These are phyloP conservation scores for Phytopythium chamaehyphon DNA, from an alignment of 352 stramenopile species.

Conservation along the genomic window DNA sequence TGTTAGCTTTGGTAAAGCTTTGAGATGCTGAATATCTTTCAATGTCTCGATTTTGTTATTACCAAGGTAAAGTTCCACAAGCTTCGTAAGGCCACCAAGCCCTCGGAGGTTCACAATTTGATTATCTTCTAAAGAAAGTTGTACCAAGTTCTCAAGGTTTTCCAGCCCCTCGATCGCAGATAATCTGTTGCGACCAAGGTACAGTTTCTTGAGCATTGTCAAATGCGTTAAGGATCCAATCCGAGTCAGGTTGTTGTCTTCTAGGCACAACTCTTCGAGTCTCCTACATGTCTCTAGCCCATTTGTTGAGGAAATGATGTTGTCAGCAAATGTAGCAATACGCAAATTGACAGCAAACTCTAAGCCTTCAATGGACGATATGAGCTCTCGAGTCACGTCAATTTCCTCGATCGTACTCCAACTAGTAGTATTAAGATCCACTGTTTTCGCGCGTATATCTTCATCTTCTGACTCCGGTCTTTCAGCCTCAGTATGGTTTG, in stretches of 20 bases:
- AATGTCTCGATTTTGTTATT: conserved; percentile 80
- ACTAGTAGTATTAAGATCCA: conserved; percentile 8
- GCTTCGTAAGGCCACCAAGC: conserved; percentile 46
- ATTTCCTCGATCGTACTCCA: conserved; percentile 68
- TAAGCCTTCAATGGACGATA: conserved; percentile 53
- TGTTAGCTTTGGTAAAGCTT: conserved; percentile 76
- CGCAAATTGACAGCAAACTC: conserved; percentile 51
- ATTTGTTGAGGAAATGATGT: conserved; percentile 56
- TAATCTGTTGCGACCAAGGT: conserved; percentile 79
- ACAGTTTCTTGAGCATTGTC: conserved; percentile 60
- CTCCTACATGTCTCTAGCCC: conserved; percentile 45
- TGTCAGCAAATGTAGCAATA: conserved; percentile 61
- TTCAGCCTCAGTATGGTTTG: neutral
- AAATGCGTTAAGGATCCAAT: conserved; percentile 66
- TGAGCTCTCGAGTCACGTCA: conserved; percentile 51
- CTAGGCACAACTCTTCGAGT: conserved; percentile 73
- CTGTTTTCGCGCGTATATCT: neutral
- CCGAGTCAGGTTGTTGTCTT: conserved; percentile 71
- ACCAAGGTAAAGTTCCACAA: conserved; percentile 88
- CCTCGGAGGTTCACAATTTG: conserved; percentile 68
- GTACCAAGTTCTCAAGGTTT: conserved; percentile 50
- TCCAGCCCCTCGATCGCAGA: conserved; percentile 56
- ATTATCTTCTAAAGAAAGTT: conserved; percentile 86
- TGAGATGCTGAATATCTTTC: conserved; percentile 79
- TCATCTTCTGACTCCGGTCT: conserved; percentile 27